Evolutionary conservation across 148 eudicot genomes (phyloP), one percentile per base, ranked within the genome.

Genomic region (Spergularia marina): DNA sequence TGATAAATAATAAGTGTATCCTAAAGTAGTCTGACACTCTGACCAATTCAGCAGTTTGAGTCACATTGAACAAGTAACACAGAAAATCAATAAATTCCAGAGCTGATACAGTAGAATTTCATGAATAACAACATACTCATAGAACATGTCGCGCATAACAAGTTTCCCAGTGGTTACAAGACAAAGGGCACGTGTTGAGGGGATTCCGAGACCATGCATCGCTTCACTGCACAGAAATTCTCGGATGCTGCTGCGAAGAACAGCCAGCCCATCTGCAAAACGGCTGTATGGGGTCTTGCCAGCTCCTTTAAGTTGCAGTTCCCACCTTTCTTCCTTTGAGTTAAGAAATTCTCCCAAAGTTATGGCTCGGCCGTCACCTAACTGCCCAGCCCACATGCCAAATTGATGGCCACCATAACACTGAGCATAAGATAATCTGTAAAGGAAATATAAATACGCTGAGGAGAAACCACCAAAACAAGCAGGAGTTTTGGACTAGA

Each of bases 341-440:
- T 92, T 95, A 55, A 95, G 56, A 70, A 89, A 65, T 83, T 95
- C 99, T 58, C 99, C 99, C 53, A 95, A 83, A 34, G 94, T 90
- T 53, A 95, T 90, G 74, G 99, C 99, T 52, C 99, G 90, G 76
- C 99, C 99, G 86, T 95, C 99, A 77, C 99, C 99, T 77, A 95
- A 83, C 81, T 95, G 99, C 80, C 99, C 99, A 68, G 99, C 99
- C 99, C 99, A 95, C 86, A 78, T 88, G 63, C 99, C 99, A 84
- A 95, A 95, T 81, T 95, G 99, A 83, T 95, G 97, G 40, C 99
- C 99, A 70, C 99, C 99, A 77, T 95, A 95, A 78, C 97, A 92
- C 68, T 95, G 99, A 82, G 99, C 96, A 89, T 92, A 95, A 11
- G 96, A 84, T 80, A 84, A 81, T 57, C 98, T 94, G 85, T 40